Evolutionary conservation across 1,284 basidiomycete species (phyloP).

Genomic region (Cryptococcus sp.): DNA sequence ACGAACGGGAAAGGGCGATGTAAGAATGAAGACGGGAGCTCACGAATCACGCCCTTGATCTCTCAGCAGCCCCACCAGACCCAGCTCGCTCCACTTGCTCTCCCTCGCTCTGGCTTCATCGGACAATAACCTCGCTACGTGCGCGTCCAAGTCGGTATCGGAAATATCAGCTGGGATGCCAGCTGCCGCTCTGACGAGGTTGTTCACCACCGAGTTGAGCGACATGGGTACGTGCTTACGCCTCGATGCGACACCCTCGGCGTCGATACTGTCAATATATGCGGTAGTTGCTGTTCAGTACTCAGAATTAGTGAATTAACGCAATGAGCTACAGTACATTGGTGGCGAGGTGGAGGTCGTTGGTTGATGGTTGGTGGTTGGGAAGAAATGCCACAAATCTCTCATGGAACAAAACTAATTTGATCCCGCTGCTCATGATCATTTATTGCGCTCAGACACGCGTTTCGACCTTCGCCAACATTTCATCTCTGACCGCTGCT

Average conservation of each 20-base stretch:
- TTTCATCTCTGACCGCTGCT: neutral
- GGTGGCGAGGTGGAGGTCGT: neutral
- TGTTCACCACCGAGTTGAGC: constrained; percentile 80
- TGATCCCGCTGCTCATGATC: neutral
- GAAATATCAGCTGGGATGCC: constrained; percentile 65
- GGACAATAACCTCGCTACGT: constrained; percentile 83
- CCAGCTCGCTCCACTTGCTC: constrained; percentile 56
- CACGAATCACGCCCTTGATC: constrained; percentile 61
- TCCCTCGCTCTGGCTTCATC: constrained; percentile 89
- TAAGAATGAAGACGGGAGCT: constrained; percentile 50
- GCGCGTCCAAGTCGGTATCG: constrained; percentile 81
- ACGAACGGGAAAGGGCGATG: neutral
- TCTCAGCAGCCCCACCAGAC: constrained; percentile 46
- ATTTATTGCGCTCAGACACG: neutral
- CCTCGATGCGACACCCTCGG: neutral
- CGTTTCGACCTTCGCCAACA: neutral
- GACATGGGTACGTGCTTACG: constrained; percentile 29
- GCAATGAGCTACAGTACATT: neutral
- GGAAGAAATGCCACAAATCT: neutral
- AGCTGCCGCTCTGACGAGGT: constrained; percentile 75
- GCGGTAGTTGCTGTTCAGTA: too few relatives aligned
- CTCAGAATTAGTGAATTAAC: neutral
- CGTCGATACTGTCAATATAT: neutral
- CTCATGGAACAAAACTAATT: neutral
- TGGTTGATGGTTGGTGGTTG: neutral